Base-by-base conservation (phyloP, 2,329 filamentous ascomycete species). In the Alternaria sp. region DNA sequence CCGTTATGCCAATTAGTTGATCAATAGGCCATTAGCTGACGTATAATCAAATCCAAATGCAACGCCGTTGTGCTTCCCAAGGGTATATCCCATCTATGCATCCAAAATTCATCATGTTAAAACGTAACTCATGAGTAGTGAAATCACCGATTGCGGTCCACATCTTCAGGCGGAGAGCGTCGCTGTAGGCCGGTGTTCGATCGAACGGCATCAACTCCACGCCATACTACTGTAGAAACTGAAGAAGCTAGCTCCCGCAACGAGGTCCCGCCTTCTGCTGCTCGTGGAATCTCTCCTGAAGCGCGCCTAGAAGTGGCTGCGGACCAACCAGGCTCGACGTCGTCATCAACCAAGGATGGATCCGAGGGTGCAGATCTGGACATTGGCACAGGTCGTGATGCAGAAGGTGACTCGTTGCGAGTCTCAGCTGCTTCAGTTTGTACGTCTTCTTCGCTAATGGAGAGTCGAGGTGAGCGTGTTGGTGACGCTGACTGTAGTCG, bases 401-500 rank as follows among this genome's bases (percentile, higher is more conserved):
- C 81, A 27, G 84, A 84, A 4, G 83, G 81, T 6, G 83, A 81
- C 27, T 82, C 81, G 54, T 83, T 83, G 28, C 78, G 75, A 3
- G 79, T 80, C 57, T 82, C 79, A 2, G 78, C 78, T 34, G 81
- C 82, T 68, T 81, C 79, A 5, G 70, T 72, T 67, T 85, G 83
- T 14, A 83, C 65, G 41, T 83, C 77, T 18, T 80, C 80, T 25
- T 83, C 80, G 32, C 79, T 74, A 12, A 43, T 34, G 28, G 79
- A 55, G 44, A 64, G 51, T 28, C 56, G 59, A 30, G 64, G 41
- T 14, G 67, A 69, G 44, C 58, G 66, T 18, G 66, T 61, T 32
- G 69, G 61, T 27, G 73, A 69, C 20, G 72, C 54, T 10, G 72
- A 69, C 32, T 57, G 69, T 10, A 66, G n/a, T 16, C 65, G 71